Base-by-base conservation (phyloP, 768 basidiomycete species). In the Clavulina sp. region DNA sequence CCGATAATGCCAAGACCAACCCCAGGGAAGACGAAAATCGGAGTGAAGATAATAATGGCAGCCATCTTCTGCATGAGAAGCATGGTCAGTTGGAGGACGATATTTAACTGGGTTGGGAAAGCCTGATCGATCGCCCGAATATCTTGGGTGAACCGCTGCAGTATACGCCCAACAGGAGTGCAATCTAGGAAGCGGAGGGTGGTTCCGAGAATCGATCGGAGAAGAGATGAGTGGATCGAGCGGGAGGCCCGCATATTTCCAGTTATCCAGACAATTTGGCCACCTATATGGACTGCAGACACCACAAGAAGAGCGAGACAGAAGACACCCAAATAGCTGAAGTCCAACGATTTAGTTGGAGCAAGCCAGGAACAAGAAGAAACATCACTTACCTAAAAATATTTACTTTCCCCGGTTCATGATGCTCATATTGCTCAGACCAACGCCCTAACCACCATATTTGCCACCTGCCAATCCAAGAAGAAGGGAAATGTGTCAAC, bases 191-290 rank as follows among this genome's bases (percentile, higher is more conserved):
- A 60, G 24, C 57, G 48, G n/a, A 81, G 61, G 1, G 81, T 81
- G 3, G 77, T 73, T 4, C 75, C 70, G 9, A 81, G 60, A 0
- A 82, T 60, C 7, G 77, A 70, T 26, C 70, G 62, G 3, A 81
- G 54, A 1, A 83, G 67, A 52, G 68, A 62, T 24, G 59, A 58
- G 57, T 81, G 78, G 13, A 82, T 74, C 5, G 54, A 61, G 52
- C 69, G 65, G 3, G 77, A 77, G 1, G 79, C 80, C 51, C 75
- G 65, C 48, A 77, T 59, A 1, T 66, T 58, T 2, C 76, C 78
- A 40, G 61, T n/a, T n/a, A n/a, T n/a, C n/a, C n/a, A n/a, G n/a
- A n/a, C n/a, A n/a, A n/a, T n/a, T 36, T 63, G 49, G 16, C 53
- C 57, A 53, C 64, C 61, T n/a, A 59, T 59, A 28, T 57, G 41